A percentile compares a stretch with the other conserved stretches of the same genome.
These are phyloP conservation scores for Dictyostelium firmibasis DNA, from an alignment of 78 protist species.

Conservation along the genomic window DNA sequence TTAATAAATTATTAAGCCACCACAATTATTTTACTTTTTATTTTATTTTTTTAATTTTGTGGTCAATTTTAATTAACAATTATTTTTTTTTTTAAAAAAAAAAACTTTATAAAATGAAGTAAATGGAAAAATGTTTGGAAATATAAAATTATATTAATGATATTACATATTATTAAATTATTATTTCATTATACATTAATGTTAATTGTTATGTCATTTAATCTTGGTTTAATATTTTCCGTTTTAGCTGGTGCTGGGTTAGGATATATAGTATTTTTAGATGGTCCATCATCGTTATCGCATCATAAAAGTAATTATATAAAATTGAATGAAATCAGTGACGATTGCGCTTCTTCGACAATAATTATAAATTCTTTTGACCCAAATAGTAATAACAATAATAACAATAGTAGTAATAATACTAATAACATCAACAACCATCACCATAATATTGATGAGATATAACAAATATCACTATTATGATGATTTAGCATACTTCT, in stretches of 20 bases:
- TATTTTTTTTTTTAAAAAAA: no score
- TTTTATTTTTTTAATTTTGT: not conserved
- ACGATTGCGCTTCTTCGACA: not conserved
- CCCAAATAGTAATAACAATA: not conserved
- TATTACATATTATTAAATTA: constrained; percentile 9
- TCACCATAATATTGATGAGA: not conserved
- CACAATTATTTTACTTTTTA: no score
- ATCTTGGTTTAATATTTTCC: constrained; percentile 12
- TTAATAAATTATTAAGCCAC: no score
- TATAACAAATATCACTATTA: not conserved
- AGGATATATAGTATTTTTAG: constrained; percentile 22
- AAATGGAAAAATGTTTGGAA: constrained; percentile 19
- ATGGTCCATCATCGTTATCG: constrained; percentile 1
- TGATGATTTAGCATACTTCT: not conserved
- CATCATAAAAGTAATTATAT: not conserved
- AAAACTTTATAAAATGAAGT: not conserved
- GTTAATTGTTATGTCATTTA: constrained; percentile 37
- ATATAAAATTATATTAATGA: not conserved
- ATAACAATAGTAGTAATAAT: not conserved
- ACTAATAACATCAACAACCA: not conserved
- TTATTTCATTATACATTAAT: constrained; percentile 16
- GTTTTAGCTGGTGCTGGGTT: constrained; percentile 15
- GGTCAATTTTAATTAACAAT: not conserved
- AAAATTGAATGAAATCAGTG: not conserved
- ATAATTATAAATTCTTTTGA: constrained; percentile 10